Evolutionary conservation across 2,329 filamentous ascomycete genomes (phyloP).

Genomic region (Diaporthe destruens): DNA sequence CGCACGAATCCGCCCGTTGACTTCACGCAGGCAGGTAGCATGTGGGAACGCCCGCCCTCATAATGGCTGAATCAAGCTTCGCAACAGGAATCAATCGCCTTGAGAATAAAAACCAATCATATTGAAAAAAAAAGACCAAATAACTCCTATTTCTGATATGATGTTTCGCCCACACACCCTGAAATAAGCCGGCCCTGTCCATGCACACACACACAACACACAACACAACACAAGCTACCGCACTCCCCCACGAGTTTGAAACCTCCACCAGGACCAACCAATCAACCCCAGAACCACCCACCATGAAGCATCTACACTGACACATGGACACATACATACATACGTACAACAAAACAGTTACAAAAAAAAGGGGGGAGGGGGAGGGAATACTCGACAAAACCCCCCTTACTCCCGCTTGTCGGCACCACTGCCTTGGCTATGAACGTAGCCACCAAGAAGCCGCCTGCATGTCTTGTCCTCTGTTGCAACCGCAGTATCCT

Average conservation of each 20-base stretch:
- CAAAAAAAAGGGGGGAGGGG: background rate
- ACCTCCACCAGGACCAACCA: background rate
- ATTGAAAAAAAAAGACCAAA: background rate
- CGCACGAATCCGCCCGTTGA: too few relatives aligned
- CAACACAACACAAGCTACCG: background rate
- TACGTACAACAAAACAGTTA: background rate
- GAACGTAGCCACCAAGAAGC: background rate
- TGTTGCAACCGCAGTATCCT: background rate
- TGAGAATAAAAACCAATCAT: background rate
- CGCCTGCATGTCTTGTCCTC: background rate
- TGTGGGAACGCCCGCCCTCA: too few relatives aligned
- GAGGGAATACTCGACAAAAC: background rate
- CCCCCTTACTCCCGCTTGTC: background rate
- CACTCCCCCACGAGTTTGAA: background rate
- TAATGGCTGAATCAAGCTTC: background rate
- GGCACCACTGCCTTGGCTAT: background rate
- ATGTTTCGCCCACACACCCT: slow-evolving; percentile 12
- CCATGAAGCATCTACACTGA: slow-evolving; percentile 26
- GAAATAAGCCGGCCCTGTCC: background rate
- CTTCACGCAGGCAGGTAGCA: too few relatives aligned
- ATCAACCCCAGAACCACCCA: background rate
- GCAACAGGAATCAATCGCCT: background rate
- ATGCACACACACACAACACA: slow-evolving; percentile 14
- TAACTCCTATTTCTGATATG: slow-evolving; percentile 19
- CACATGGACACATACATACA: slow-evolving; percentile 29